These are phyloP conservation scores for Cercospora zeina DNA, from an alignment of 2,329 filamentous ascomycete species.

Conservation along the genomic window DNA sequence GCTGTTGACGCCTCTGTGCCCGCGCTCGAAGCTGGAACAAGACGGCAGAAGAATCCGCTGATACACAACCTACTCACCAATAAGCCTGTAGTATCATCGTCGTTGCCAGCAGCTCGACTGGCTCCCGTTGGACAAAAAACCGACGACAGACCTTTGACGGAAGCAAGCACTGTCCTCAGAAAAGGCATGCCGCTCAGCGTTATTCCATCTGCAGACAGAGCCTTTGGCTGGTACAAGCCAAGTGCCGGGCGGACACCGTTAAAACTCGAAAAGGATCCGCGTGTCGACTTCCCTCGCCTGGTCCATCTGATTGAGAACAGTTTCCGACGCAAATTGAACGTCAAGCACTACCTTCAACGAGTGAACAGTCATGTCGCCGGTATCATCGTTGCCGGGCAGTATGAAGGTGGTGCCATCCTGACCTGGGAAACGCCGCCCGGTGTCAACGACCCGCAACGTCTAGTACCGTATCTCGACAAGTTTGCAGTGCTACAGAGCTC, in stretches of 20 bases:
- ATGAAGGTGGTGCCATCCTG: constrained; percentile 90
- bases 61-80: constrained; percentile 96
- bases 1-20: constrained; percentile 27
- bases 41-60: constrained; percentile 73
- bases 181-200: constrained; percentile 86
- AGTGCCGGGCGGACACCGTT: constrained; percentile 61
- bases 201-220: constrained; percentile 66
- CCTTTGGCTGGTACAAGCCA: constrained; percentile 67
- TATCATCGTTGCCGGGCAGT: constrained; percentile 91
- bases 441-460: constrained; percentile 53
- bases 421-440: constrained; percentile 81
- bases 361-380: constrained; percentile 80
- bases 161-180: constrained; percentile 75
- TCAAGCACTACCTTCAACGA: constrained; percentile 77
- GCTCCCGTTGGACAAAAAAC: constrained; percentile 31
- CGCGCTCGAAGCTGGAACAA: constrained; percentile 47
- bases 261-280: constrained; percentile 69
- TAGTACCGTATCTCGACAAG: constrained; percentile 94
- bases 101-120: constrained; percentile 72
- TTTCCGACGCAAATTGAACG: constrained; percentile 80
- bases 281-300: constrained; percentile 79
- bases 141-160: constrained; percentile 37
- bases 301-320: constrained; percentile 90
- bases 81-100: constrained; percentile 89
- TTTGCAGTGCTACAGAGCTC: constrained; percentile 88